These are phyloP conservation scores for Apiotrichum gracile DNA, from an alignment of 1,284 basidiomycete species.

Conservation along the genomic window DNA sequence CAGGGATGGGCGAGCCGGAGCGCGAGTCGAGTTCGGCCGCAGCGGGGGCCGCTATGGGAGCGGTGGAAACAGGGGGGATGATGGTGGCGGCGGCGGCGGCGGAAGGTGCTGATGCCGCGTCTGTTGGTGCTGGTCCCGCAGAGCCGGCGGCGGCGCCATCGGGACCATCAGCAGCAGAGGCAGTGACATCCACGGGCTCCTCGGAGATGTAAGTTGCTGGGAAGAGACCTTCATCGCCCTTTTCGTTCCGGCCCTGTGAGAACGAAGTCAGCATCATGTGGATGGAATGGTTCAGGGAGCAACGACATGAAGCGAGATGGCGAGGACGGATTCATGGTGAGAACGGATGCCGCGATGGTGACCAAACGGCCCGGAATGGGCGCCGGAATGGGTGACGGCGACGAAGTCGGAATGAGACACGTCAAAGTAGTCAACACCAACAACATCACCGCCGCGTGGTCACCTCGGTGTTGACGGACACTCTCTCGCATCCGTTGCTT, in stretches of 20 bases:
- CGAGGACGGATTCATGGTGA: neutral
- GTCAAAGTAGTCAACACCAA: no score
- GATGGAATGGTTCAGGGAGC: neutral
- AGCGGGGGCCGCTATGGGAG: neutral
- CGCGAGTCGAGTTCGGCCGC: neutral
- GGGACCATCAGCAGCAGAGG: neutral
- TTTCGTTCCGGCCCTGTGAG: constrained; percentile 70
- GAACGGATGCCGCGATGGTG: no score
- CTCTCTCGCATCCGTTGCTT: no score
- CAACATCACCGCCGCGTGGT: no score
- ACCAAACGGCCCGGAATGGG: no score
- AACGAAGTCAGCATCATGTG: constrained; percentile 5
- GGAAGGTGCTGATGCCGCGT: neutral
- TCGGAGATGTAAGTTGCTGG: constrained; percentile 82
- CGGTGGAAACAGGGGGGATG: neutral
- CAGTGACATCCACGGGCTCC: constrained; percentile 31
- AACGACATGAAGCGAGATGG: neutral
- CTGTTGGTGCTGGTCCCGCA: neutral
- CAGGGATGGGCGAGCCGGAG: constrained; percentile 1
- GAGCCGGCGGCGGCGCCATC: neutral
- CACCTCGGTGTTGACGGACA: no score
- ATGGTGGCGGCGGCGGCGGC: neutral
- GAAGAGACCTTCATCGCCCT: constrained; percentile 81
- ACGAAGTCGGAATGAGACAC: no score
- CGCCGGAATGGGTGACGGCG: no score